Evolutionary conservation across 345 rosid genomes (phyloP).

Genomic region (Turritis glabra): DNA sequence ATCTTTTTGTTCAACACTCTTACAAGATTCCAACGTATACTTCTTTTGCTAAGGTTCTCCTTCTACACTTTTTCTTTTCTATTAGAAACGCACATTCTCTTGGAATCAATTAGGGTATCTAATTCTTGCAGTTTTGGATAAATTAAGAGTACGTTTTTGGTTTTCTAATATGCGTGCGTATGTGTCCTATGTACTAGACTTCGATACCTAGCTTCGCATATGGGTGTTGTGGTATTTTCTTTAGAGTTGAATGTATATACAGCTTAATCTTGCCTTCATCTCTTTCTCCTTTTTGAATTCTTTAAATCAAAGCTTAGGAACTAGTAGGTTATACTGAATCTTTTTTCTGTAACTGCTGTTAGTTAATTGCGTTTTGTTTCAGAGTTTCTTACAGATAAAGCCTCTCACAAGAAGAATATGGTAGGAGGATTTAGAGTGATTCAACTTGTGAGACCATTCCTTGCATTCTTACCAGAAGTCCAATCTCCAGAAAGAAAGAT

Average conservation of each 20-base stretch:
- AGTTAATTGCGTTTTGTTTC: neutral
- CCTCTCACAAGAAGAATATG: neutral
- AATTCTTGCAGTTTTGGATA: too few species aligned
- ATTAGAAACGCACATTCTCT: neutral
- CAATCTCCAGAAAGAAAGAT: neutral
- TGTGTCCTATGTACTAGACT: neutral
- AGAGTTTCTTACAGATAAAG: neutral
- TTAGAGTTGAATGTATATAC: neutral
- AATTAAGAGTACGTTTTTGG: neutral
- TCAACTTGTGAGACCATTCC: constrained; percentile 1
- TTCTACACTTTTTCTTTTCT: neutral
- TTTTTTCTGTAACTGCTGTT: neutral
- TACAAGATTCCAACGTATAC: neutral
- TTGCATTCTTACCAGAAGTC: neutral
- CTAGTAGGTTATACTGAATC: too few species aligned
- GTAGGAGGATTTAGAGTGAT: neutral
- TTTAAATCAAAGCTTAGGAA: too few species aligned
- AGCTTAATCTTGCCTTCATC: neutral
- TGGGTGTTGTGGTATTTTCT: neutral
- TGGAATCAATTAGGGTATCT: neutral
- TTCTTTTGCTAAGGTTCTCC: neutral
- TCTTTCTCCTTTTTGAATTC: too few species aligned
- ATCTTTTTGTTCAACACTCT: neutral
- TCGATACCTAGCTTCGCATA: neutral
- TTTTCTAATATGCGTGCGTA: neutral